A percentile compares a stretch with the other conserved stretches of the same genome.
Conservation (phyloP, 495 filamentous ascomycete species). For the Talaromyces trachyspermus region DNA sequence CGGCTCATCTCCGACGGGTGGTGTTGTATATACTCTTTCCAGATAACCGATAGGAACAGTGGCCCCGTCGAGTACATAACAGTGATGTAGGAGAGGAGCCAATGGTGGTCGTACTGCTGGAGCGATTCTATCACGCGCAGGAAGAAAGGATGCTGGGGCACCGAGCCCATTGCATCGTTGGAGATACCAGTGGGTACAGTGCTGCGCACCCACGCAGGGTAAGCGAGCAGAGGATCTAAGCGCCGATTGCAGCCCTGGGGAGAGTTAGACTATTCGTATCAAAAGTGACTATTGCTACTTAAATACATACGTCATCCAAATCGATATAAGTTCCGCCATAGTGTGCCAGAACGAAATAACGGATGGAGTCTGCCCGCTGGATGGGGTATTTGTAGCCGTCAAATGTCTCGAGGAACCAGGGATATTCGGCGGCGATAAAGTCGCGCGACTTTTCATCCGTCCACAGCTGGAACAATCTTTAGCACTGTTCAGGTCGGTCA, state of each 20-base stretch:
- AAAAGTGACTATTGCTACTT: not conserved
- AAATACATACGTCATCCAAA: constrained; percentile 74
- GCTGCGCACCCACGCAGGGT: constrained; percentile 74
- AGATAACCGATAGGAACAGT: constrained; percentile 74
- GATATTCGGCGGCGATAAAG: constrained; percentile 71
- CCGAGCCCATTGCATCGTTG: constrained; percentile 80
- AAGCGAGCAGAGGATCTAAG: constrained; percentile 71
- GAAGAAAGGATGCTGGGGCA: constrained; percentile 80
- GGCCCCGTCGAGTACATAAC: constrained; percentile 85
- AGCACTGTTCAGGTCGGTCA: not conserved
- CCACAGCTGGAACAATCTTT: constrained; percentile 55
- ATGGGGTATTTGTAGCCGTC: constrained; percentile 75
- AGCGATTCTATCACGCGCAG: constrained; percentile 61
- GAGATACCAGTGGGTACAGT: constrained; percentile 77
- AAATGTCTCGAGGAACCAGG: constrained; percentile 81
- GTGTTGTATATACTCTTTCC: constrained; percentile 68
- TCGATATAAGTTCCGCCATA: constrained; percentile 87
- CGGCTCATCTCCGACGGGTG: constrained; percentile 27
- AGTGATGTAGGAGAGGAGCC: constrained; percentile 76
- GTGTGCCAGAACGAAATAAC: constrained; percentile 78
- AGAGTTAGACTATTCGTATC: not conserved
- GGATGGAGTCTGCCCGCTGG: constrained; percentile 78
- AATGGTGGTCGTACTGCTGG: constrained; percentile 63
- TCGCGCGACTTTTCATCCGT: constrained; percentile 67
- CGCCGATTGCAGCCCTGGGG: constrained; percentile 69